Base-by-base conservation (phyloP, 805 yeast species). In the Teunomyces panamensis region DNA sequence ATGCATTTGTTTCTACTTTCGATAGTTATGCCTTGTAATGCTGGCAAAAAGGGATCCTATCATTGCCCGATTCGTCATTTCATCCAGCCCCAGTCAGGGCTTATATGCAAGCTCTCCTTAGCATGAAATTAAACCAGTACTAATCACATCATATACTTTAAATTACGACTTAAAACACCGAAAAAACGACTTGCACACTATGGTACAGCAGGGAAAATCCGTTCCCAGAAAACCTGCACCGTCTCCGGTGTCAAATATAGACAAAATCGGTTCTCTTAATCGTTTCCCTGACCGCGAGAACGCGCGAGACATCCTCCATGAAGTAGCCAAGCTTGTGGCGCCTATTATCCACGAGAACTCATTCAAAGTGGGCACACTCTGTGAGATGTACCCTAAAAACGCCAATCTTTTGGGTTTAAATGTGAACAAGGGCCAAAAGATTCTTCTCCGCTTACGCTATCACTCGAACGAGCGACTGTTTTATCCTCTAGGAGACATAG, bases 341-440 rank as follows among this genome's bases (percentile, higher is more conserved):
- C 96, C 96, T 2, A 66, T 92, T 45, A 87, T 92, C 83, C 78
- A 81, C 49, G 79, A 79, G 36, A 75, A 82, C 50, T 75, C 78
- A 3, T 80, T 87, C 60, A 80, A 77, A 45, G 92, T 91, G 2
- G 83, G 81, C 0, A 68, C 77, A 0, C 63, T 92, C 11, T 79
- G 86, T 52, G 98, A 92, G 63, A 87, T 92, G 79, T 85, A 72
- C 52, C 98, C 98, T 2, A 83, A 78, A 51, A 74, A 79, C 57
- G 71, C 77, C 2, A 65, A 74, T 11, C 67, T 92, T 16, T 67
- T 91, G 9, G 98, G 98, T 0, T 67, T 90, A 53, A 92, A 92
- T 63, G 89, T 89, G 6, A 89, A 89, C 60, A 66, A 67, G 5
- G 98, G 98, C 0, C 70, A 70, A 49, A 86, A 85, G 61, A 82